phyloP scores from a whole-genome alignment of 192 early-diverging fungal genomes.

The Nowakowskiella sp. region DNA sequence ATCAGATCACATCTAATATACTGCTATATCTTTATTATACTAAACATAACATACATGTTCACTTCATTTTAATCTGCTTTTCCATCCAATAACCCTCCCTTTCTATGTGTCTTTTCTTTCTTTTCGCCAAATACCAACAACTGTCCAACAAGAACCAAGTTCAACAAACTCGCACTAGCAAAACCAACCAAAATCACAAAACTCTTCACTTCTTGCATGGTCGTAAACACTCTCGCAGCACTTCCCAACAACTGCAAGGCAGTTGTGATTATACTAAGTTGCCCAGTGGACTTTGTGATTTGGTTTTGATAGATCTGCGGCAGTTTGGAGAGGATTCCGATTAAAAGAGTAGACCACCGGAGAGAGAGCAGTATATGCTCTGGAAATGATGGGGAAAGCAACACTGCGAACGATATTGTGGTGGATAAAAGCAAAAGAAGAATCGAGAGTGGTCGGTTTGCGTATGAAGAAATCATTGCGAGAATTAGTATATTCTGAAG shows the following conservation, averaged over 20 bases:
- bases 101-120: too few relatives aligned
- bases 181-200: conserved; percentile 61
- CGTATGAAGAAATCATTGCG: conserved; percentile 34
- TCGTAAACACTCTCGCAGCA: conserved; percentile 84
- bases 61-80: too few relatives aligned
- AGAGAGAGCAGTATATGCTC: conserved; percentile 48
- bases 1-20: too few relatives aligned
- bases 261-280: conserved; percentile 82
- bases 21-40: too few relatives aligned
- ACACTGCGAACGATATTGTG: conserved; percentile 47
- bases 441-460: conserved; percentile 19
- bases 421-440: conserved; percentile 27
- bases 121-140: conserved; percentile 48
- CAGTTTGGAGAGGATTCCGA: conserved; percentile 70
- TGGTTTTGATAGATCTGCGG: conserved; percentile 88
- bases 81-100: too few relatives aligned
- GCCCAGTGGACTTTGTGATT: conserved; percentile 76
- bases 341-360: conserved; percentile 68
- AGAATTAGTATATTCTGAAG: conserved; percentile 74
- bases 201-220: conserved; percentile 85
- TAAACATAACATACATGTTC: too few relatives aligned
- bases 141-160: conserved; percentile 69
- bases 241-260: conserved; percentile 83
- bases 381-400: conserved; percentile 36
- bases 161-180: conserved; percentile 63